These are phyloP conservation scores for Pontederia paniculata DNA, from an alignment of 176 grass and related monocot species.

Conservation along the genomic window DNA sequence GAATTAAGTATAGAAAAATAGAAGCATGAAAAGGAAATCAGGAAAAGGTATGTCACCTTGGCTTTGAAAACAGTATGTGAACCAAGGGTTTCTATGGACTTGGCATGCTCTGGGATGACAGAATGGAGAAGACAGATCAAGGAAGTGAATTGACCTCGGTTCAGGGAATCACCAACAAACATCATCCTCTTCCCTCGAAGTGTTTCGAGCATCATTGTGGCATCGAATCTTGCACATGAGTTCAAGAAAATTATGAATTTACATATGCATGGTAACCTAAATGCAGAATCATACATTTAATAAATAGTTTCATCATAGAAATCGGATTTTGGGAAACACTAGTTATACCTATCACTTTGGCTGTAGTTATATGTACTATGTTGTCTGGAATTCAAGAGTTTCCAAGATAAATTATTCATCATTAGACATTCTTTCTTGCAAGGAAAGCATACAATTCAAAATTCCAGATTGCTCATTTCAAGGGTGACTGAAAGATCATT, in stretches of 20 bases:
- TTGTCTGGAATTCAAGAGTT: no score
- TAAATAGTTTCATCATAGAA: no score
- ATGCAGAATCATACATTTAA: background rate
- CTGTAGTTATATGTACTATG: no score
- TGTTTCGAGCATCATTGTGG: conserved; percentile 39
- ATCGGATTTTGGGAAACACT: no score
- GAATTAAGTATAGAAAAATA: no score
- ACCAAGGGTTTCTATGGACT: conserved; percentile 38
- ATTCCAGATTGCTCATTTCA: no score
- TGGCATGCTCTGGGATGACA: conserved; percentile 21
- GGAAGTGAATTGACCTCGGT: conserved; percentile 74
- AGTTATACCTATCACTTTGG: no score
- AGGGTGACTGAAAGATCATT: no score
- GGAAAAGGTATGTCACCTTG: conserved; percentile 12
- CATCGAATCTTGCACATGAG: conserved; percentile 45
- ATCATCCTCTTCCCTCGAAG: conserved; percentile 56
- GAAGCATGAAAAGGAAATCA: background rate
- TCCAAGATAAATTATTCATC: no score
- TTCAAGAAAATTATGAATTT: background rate
- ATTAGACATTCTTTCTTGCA: no score
- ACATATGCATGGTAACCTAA: background rate
- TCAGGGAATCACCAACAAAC: conserved; percentile 77
- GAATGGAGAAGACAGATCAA: conserved; percentile 78
- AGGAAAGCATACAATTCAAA: no score
- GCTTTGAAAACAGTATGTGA: conserved; percentile 39